Conservation (phyloP, 371 early-diverging fungal genomes). For the Rhizomucor miehei region DNA sequence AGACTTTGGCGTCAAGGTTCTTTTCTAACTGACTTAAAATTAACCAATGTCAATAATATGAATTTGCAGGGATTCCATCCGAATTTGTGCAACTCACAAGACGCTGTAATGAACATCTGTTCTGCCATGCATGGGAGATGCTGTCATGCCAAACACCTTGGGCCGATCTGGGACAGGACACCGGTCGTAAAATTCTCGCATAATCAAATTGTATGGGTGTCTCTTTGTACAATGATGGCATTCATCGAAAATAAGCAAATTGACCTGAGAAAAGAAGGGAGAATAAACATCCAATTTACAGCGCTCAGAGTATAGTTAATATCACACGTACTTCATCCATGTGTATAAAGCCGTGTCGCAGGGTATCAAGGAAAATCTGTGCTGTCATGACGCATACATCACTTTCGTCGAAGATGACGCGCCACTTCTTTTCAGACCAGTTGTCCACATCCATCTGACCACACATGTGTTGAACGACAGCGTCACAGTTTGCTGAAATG, state of each 20-base stretch:
- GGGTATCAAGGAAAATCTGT: constrained; percentile 74
- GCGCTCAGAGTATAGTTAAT: neutral
- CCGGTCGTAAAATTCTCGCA: constrained; percentile 71
- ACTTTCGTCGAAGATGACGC: constrained; percentile 40
- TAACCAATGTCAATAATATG: neutral
- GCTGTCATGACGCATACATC: constrained; percentile 89
- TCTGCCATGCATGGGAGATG: constrained; percentile 73
- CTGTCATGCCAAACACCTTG: constrained; percentile 92
- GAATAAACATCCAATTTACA: neutral
- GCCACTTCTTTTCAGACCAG: constrained; percentile 64
- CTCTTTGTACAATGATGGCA: constrained; percentile 86
- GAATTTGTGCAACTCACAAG: constrained; percentile 21
- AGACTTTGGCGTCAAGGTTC: constrained; percentile 63
- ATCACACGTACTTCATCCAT: constrained; percentile 53
- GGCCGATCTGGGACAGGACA: constrained; percentile 55
- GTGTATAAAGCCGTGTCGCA: constrained; percentile 67
- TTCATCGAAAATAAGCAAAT: constrained; percentile 89
- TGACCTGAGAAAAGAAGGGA: constrained; percentile 46
- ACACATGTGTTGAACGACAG: constrained; percentile 56
- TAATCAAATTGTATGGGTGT: constrained; percentile 83
- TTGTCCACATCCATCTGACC: constrained; percentile 70
- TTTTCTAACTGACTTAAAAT: constrained; percentile 60
- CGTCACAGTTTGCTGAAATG: constrained; percentile 62
- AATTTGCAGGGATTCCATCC: neutral
- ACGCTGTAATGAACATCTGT: constrained; percentile 41